Conservation (phyloP, 305 asterid genomes). For the Fraxinus sp. region DNA sequence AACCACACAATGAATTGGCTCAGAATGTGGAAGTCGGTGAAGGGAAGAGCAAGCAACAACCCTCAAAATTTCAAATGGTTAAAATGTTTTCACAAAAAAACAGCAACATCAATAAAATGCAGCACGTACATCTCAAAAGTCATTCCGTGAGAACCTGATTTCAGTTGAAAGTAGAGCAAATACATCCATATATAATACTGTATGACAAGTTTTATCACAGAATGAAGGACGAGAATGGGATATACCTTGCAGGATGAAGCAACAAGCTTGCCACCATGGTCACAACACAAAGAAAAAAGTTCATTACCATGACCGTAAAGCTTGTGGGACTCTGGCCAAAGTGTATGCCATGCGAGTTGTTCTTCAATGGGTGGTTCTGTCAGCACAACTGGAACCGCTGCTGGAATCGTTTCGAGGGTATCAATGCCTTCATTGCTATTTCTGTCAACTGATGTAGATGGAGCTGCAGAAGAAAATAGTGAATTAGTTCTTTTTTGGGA, state of each 20-base stretch:
- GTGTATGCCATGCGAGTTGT: slow-evolving; percentile 82
- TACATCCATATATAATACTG: background rate
- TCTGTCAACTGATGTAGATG: slow-evolving; percentile 46
- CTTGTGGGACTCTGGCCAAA: slow-evolving; percentile 97
- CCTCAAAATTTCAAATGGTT: background rate
- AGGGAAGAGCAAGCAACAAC: background rate
- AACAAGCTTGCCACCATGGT: slow-evolving; percentile 74
- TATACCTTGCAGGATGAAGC: slow-evolving; percentile 96
- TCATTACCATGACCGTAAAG: slow-evolving; percentile 97
- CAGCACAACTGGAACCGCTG: slow-evolving; percentile 85
- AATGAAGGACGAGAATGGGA: background rate
- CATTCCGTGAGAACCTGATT: background rate
- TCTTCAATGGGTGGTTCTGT: slow-evolving; percentile 97
- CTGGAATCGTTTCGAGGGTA: slow-evolving; percentile 82
- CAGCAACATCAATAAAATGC: background rate
- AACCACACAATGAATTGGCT: background rate
- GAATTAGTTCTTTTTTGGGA: background rate
- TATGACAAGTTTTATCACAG: background rate
- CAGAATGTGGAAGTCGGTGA: background rate
- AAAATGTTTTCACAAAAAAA: background rate
- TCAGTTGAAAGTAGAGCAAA: background rate
- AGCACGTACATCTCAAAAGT: background rate
- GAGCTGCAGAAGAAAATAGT: slow-evolving; percentile 40
- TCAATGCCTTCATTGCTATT: slow-evolving; percentile 63
- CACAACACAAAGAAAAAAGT: slow-evolving; percentile 73